A percentile compares a stretch with the other conserved stretches of the same genome.
Evolutionary conservation across 2,329 filamentous ascomycete species (phyloP).

Genomic region (Ophiostoma perfectum): DNA sequence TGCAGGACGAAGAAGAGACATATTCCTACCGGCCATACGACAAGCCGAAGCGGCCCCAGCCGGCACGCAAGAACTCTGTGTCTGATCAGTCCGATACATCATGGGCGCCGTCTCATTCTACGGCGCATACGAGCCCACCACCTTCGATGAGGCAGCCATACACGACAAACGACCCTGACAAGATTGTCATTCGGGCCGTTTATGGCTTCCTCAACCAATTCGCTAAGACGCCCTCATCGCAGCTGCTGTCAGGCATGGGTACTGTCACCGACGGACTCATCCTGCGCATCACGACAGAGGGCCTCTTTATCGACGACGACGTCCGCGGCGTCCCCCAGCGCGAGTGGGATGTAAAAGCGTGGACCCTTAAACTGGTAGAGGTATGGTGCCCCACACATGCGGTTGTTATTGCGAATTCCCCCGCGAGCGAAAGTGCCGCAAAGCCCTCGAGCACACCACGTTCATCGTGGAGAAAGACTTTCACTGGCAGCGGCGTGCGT

Average conservation of each 20-base stretch:
- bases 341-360: slow-evolving; percentile 98
- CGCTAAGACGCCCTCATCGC: slow-evolving; percentile 80
- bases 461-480: slow-evolving; percentile 42
- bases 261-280: slow-evolving; percentile 88
- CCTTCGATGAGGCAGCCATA: slow-evolving; percentile 74
- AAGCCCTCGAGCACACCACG: slow-evolving; percentile 41
- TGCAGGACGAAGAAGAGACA: slow-evolving; percentile 50
- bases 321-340: slow-evolving; percentile 84
- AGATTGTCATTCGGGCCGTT: slow-evolving; percentile 91
- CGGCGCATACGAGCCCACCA: slow-evolving; percentile 75
- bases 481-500: slow-evolving; percentile 35
- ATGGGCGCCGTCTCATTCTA: slow-evolving; percentile 79
- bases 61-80: slow-evolving; percentile 54
- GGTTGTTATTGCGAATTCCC: slow-evolving; percentile 42
- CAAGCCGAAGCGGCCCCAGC: slow-evolving; percentile 50
- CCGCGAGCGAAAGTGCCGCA: slow-evolving; percentile 35
- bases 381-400: slow-evolving; percentile 70
- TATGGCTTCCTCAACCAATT: slow-evolving; percentile 90
- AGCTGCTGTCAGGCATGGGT: slow-evolving; percentile 77
- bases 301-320: slow-evolving; percentile 95
- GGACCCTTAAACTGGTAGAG: slow-evolving; percentile 91
- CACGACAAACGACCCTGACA: slow-evolving; percentile 83
- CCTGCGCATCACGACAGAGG: slow-evolving; percentile 85
- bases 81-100: slow-evolving; percentile 78
- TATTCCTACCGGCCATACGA: slow-evolving; percentile 77